phyloP scores from a whole-genome alignment of 306 rosid genomes.

The Macrotyloma uniflorum region DNA sequence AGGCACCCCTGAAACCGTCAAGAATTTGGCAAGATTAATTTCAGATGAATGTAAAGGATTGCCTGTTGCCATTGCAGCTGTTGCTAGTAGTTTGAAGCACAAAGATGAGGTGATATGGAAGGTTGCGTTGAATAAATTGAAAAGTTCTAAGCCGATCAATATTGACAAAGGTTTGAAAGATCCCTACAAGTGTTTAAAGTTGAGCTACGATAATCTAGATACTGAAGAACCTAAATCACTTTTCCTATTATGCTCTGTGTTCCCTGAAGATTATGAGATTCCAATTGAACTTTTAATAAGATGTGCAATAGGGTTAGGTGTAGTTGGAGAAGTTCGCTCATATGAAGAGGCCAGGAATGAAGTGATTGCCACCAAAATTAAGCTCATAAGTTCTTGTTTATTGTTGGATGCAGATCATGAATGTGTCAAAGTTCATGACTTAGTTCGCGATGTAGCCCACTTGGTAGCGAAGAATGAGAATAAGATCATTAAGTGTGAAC shows the following conservation, averaged over 20 bases:
- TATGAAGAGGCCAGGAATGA: conserved; percentile 1
- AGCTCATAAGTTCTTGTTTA: conserved; percentile 28
- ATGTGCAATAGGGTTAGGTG: conserved; percentile 18
- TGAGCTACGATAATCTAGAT: conserved; percentile 32
- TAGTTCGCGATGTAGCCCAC: conserved; percentile 20
- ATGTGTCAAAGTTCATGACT: conserved; percentile 35
- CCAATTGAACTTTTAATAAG: background rate
- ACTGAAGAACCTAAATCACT: background rate
- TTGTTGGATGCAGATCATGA: background rate
- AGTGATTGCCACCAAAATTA: background rate
- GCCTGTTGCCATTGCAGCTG: conserved; percentile 34
- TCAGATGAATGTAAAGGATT: conserved; percentile 34
- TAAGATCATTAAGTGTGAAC: background rate
- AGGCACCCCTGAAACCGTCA: background rate
- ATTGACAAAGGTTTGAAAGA: background rate
- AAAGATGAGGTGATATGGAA: background rate
- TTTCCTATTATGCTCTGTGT: conserved; percentile 32
- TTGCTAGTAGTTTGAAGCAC: conserved; percentile 16
- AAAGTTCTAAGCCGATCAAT: background rate
- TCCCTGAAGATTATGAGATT: conserved; percentile 37
- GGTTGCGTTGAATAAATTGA: background rate
- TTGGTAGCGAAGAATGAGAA: background rate
- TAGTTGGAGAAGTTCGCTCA: background rate
- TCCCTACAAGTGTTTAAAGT: conserved; percentile 20
- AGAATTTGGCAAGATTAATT: background rate